Conservation (phyloP, 306 rosid genomes). For the Gleditsia sinensis region DNA sequence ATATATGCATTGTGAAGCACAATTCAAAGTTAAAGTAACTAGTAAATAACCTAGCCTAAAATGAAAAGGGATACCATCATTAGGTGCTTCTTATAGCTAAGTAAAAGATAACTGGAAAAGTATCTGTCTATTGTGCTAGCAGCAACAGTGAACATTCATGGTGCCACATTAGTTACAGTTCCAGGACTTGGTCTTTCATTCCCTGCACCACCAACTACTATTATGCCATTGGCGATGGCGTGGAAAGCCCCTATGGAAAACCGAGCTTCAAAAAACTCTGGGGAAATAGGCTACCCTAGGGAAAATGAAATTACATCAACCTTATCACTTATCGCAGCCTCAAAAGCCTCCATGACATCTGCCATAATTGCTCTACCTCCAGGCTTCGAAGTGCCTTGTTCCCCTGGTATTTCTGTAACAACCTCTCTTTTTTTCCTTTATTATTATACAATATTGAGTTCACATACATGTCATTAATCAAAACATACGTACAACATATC, state of each 20-base stretch:
- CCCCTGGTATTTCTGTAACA: no score
- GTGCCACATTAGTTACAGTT: constrained; percentile 49
- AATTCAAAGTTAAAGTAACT: background rate
- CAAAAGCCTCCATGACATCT: constrained; percentile 62
- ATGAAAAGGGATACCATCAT: constrained; percentile 1
- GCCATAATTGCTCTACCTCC: no score
- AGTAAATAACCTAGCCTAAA: background rate
- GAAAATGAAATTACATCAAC: constrained; percentile 64
- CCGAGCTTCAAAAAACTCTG: constrained; percentile 44
- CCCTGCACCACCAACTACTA: constrained; percentile 56
- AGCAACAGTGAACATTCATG: constrained; percentile 65
- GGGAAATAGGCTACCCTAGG: constrained; percentile 33
- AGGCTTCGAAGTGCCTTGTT: no score
- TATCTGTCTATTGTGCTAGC: constrained; percentile 62
- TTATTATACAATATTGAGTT: no score
- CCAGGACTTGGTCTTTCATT: constrained; percentile 47
- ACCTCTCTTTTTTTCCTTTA: no score
- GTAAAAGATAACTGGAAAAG: constrained; percentile 43
- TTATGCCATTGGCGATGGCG: constrained; percentile 45
- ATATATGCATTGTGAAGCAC: no score
- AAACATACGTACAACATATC: no score
- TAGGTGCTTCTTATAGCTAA: constrained; percentile 49
- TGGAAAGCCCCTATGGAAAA: constrained; percentile 58
- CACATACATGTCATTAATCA: no score
- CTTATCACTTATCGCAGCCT: constrained; percentile 65